Evolutionary conservation across 495 filamentous ascomycete species (phyloP).

Genomic region (Aspergillus heteromorphus): DNA sequence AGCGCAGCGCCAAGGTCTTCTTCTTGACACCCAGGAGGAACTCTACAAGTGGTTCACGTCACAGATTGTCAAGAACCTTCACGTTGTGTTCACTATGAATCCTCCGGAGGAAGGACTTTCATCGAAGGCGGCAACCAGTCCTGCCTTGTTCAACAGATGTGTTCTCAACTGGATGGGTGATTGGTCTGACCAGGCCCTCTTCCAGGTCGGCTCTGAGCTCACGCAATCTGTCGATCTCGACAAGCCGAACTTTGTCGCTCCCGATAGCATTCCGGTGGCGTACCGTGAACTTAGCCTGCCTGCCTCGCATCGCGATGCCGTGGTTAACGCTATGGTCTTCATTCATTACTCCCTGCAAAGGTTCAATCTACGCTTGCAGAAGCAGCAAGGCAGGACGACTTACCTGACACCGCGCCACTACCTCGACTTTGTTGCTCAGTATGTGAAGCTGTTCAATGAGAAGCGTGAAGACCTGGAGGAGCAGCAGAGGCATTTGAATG

Average conservation of each 20-base stretch:
- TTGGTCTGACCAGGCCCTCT: constrained; percentile 98
- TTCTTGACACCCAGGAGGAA: constrained; percentile 96
- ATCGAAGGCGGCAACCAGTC: constrained; percentile 94
- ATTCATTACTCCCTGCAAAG: constrained; percentile 89
- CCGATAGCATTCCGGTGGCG: constrained; percentile 85
- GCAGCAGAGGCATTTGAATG: constrained; percentile 95
- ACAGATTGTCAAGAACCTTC: constrained; percentile 97
- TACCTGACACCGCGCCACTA: constrained; percentile 96
- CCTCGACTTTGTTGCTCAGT: constrained; percentile 96
- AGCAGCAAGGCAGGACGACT: constrained; percentile 84
- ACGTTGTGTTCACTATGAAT: constrained; percentile 99
- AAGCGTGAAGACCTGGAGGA: constrained; percentile 98
- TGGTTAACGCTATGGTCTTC: constrained; percentile 97
- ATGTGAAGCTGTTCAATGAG: constrained; percentile 94
- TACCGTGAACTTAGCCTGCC: constrained; percentile 82
- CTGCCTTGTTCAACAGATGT: constrained; percentile 96
- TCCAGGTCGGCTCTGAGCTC: constrained; percentile 93
- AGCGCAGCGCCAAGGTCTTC: constrained; percentile 88
- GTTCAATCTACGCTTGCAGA: constrained; percentile 83
- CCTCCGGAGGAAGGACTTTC: constrained; percentile 93
- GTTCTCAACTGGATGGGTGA: constrained; percentile 99
- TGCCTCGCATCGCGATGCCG: constrained; percentile 79
- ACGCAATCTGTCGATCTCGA: constrained; percentile 95
- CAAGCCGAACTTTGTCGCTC: constrained; percentile 74
- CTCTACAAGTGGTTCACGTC: constrained; percentile 99